Percentiles rank a stretch among this genome's conserved stretches.
Conservation (phyloP, 2,329 filamentous ascomycete species). For the Teratosphaeria nubilosa region DNA sequence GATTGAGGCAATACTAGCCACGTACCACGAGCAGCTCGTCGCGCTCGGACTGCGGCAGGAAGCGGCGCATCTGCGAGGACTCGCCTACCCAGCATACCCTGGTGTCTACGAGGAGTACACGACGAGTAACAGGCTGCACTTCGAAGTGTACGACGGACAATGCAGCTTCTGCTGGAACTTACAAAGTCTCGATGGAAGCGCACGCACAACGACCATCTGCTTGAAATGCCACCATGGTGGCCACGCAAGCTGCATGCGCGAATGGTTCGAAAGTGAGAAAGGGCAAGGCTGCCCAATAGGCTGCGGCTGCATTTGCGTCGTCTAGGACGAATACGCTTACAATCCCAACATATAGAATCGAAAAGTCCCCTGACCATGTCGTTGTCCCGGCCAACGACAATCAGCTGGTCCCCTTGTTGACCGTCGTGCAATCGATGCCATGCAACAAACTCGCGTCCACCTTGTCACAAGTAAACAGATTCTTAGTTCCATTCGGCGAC, state of each 20-base stretch:
- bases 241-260: constrained; percentile 47
- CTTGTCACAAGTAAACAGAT: constrained; percentile 22
- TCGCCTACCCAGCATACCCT: constrained; percentile 46
- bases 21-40: constrained; percentile 48
- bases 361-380: neutral
- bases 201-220: constrained; percentile 36
- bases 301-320: constrained; percentile 46
- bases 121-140: constrained; percentile 43
- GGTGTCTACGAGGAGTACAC: constrained; percentile 48
- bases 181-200: constrained; percentile 25
- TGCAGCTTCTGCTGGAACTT: constrained; percentile 38
- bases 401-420: constrained; percentile 10
- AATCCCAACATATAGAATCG: neutral
- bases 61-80: constrained; percentile 47
- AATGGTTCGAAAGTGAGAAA: constrained; percentile 44
- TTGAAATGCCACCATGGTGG: constrained; percentile 51
- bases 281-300: constrained; percentile 49
- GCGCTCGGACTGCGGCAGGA: constrained; percentile 37
- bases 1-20: constrained; percentile 44
- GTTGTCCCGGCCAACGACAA: neutral
- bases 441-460: constrained; percentile 21
- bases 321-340: neutral
- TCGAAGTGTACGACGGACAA: constrained; percentile 32
- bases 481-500: constrained; percentile 16
- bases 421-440: constrained; percentile 21